These are phyloP conservation scores for Selenicereus undatus DNA, from an alignment of 148 eudicot genomes.

Conservation along the genomic window DNA sequence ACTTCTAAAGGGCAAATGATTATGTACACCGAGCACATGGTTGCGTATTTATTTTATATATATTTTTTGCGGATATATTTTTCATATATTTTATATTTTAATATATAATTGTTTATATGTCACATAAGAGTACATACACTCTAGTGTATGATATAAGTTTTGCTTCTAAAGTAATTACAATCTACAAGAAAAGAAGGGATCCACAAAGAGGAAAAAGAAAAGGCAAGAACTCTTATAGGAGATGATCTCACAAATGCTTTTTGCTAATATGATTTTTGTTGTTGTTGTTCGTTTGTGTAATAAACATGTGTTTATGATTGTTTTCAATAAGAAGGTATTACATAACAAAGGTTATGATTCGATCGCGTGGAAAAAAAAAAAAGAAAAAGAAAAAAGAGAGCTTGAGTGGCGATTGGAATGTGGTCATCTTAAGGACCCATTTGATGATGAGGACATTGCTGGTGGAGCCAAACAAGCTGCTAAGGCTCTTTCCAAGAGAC, in stretches of 20 bases:
- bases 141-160: no score
- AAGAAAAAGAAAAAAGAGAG: not conserved
- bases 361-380: not conserved
- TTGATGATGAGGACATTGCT: conserved; percentile 34
- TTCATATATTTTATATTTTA: no score
- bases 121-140: no score
- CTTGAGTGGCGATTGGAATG: not conserved
- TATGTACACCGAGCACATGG: no score
- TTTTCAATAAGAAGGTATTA: not conserved
- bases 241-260: not conserved
- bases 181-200: not conserved
- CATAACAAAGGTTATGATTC: not conserved
- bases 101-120: no score
- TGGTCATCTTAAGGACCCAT: conserved; percentile 33
- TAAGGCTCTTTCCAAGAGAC: conserved; percentile 59
- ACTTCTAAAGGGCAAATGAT: no score
- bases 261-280: not conserved
- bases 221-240: not conserved
- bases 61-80: no score
- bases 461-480: conserved; percentile 41
- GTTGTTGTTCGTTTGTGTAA: not conserved
- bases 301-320: not conserved
- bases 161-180: not conserved
- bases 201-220: not conserved
- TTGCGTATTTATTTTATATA: no score